A percentile compares a stretch with the other conserved stretches of the same genome.
These are phyloP conservation scores for Yamagishiella unicocca DNA, from an alignment of 139 green algal species.

Conservation along the genomic window DNA sequence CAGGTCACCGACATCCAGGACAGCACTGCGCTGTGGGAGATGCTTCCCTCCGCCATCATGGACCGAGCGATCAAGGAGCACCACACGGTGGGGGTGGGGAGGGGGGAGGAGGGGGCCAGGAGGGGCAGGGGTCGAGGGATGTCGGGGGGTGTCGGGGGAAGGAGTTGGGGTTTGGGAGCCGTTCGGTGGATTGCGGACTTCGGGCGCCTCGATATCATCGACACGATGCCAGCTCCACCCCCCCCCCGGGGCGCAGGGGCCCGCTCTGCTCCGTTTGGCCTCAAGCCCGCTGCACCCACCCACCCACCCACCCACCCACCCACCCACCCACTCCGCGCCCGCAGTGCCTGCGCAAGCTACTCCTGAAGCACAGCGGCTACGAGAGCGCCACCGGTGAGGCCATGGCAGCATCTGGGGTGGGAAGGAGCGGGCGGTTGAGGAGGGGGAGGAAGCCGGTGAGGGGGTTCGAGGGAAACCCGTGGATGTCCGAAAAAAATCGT, in stretches of 20 bases:
- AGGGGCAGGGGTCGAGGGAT: background rate
- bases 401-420: no score
- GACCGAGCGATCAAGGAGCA: constrained; percentile 62
- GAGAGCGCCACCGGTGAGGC: constrained; percentile 34
- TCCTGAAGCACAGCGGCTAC: constrained; percentile 57
- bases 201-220: no score
- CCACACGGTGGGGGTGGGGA: constrained; percentile 40
- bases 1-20: constrained; percentile 56
- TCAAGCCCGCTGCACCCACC: background rate
- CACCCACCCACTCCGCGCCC: background rate
- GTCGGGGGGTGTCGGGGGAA: no score
- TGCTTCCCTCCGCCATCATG: constrained; percentile 59
- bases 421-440: no score
- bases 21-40: constrained; percentile 64
- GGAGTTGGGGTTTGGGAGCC: no score
- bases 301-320: background rate
- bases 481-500: no score
- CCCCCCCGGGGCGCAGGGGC: no score
- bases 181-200: no score
- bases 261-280: background rate
- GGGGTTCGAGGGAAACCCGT: no score
- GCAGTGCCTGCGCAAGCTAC: constrained; percentile 47
- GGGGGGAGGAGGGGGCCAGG: background rate
- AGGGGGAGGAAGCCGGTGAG: no score
- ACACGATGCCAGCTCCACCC: no score